Evolutionary conservation across 106 monocot species (phyloP), one percentile per base, ranked within the genome.

Genomic region (Phalaenopsis aphrodite): DNA sequence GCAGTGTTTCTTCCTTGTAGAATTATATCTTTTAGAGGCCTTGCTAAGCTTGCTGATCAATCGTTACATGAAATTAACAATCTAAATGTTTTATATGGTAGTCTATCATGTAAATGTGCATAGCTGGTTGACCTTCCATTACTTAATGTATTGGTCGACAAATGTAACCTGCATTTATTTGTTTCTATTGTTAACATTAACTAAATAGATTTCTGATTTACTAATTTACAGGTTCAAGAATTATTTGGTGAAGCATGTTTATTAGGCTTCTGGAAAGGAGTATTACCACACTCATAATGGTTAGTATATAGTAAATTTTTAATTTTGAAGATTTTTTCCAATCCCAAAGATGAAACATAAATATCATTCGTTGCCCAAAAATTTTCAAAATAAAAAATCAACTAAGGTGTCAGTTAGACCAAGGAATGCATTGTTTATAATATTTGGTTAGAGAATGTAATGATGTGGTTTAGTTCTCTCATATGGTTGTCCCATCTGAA

Each of bases 171-270:
- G 1, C 30, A 15, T 69, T 15, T 39, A 41, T 69, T 69, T 69
- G 38, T 39, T 19, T 4, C 10, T 4, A n/a, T 69, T 38, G 11
- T 69, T 74, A 74, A n/a, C 42, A 45, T 74, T 7, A 19, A 43
- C 18, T 74, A 38, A 69, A n/a, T 74, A 45, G 0, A n/a, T 74
- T 19, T 74, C 45, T 79, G 72, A 52, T 52, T 52, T 52, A 52
- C 52, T 19, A 36, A 37, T 21, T 56, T 81, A 58, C 85, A 99
- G 95, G 83, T 99, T 72, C 91, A 88, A 73, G 99, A 99, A 77
- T 81, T 99, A 73, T 99, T 91, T 77, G 86, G 87, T 76, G 99
- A 99, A 88, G 93, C 93, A 79, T 93, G 99, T 77, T 19, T 99
- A 1, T 82, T 81, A 55, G 99, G 99, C 47, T 95, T 99, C 77